Evolutionary conservation across 148 eudicot genomes (phyloP).

Genomic region (Camellia sinensis): DNA sequence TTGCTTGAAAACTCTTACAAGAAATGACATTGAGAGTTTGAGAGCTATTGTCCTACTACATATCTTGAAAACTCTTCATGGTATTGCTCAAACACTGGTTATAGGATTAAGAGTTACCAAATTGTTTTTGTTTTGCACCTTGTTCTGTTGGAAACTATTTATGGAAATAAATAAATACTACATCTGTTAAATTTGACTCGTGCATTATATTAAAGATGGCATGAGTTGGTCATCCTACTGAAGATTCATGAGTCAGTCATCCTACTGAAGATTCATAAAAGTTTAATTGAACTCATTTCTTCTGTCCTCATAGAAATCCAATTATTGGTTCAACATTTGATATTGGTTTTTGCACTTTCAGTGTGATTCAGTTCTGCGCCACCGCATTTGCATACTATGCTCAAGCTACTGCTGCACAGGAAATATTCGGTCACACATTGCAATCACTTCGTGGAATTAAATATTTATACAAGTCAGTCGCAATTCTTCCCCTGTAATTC

Average conservation of each 20-base stretch:
- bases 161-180: too few species aligned
- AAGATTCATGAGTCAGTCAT: background rate
- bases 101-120: background rate
- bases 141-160: background rate
- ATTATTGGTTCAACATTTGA: constrained; percentile 11
- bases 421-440: constrained; percentile 94
- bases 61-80: background rate
- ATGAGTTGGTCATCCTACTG: background rate
- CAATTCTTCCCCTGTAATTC: background rate
- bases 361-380: constrained; percentile 97
- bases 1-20: background rate
- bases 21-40: constrained; percentile 8
- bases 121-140: background rate
- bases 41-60: background rate
- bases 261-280: background rate
- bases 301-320: background rate
- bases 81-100: background rate
- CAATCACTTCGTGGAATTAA: constrained; percentile 97
- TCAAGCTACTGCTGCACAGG: constrained; percentile 98
- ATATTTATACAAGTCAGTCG: constrained; percentile 87
- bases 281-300: background rate
- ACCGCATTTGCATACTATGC: constrained; percentile 96
- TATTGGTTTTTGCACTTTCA: constrained; percentile 33
- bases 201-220: background rate
- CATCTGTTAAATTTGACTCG: background rate